Conservation (phyloP, 2,329 filamentous ascomycete species). For the Alternaria sp. region DNA sequence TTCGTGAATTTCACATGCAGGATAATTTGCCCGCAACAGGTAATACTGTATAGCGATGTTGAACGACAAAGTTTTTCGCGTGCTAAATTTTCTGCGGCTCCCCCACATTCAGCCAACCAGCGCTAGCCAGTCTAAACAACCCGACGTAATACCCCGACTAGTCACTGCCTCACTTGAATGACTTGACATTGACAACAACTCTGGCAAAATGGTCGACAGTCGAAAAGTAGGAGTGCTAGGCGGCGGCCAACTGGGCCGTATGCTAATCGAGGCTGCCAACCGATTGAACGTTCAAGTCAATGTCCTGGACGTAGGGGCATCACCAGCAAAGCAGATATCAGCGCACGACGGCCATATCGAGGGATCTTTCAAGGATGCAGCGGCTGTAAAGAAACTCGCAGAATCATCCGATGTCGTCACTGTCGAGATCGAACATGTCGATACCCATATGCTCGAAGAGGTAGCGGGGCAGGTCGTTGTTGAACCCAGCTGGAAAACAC, state of each 20-base stretch:
- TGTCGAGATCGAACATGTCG: constrained; percentile 93
- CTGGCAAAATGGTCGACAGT: constrained; percentile 35
- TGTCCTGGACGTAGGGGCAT: constrained; percentile 76
- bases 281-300: constrained; percentile 78
- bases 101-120: constrained; percentile 30
- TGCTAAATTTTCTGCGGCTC: constrained; percentile 31
- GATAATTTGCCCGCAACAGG: constrained; percentile 4
- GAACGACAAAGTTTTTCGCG: constrained; percentile 13
- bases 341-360: constrained; percentile 75
- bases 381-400: constrained; percentile 81
- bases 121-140: constrained; percentile 15
- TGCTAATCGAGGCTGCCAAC: constrained; percentile 90
- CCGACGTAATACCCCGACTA: constrained; percentile 23
- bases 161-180: constrained; percentile 23
- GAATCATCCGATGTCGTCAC: constrained; percentile 79
- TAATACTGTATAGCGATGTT: neutral
- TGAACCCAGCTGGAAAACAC: constrained; percentile 82
- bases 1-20: neutral
- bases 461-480: constrained; percentile 71
- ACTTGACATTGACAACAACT: constrained; percentile 8
- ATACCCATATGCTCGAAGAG: constrained; percentile 88
- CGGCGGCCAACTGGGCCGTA: constrained; percentile 75
- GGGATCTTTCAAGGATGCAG: constrained; percentile 86
- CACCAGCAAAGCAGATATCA: constrained; percentile 86
- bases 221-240: constrained; percentile 47